Evolutionary conservation across 371 early-diverging fungal species (phyloP).

Genomic region (Rozella allomycis): DNA sequence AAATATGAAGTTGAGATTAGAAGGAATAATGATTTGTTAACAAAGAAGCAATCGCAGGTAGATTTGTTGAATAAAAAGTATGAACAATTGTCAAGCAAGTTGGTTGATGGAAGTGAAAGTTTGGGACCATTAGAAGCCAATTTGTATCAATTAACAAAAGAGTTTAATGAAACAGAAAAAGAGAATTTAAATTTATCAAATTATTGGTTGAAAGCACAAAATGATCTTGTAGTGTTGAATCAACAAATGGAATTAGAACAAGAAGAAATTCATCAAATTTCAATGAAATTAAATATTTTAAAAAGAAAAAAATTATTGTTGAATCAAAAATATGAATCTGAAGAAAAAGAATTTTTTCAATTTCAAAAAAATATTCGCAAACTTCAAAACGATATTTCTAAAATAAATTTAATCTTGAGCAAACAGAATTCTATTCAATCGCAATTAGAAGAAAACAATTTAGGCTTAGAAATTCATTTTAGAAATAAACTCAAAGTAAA

Average conservation of each 20-base stretch:
- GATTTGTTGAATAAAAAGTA: conserved; percentile 31
- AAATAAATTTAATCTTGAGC: conserved; percentile 25
- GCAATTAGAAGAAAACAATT: conserved; percentile 20
- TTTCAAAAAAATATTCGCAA: conserved; percentile 20
- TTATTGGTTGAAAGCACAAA: conserved; percentile 28
- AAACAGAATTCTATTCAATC: conserved; percentile 16
- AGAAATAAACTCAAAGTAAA: conserved; percentile 18
- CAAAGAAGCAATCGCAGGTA: conserved; percentile 25
- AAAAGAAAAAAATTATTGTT: conserved; percentile 23
- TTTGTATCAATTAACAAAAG: conserved; percentile 23
- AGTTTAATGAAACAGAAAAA: conserved; percentile 16
- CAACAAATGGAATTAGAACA: conserved; percentile 12
- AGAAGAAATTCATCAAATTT: conserved; percentile 18
- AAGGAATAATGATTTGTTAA: conserved; percentile 19
- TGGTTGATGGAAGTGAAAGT: conserved; percentile 19
- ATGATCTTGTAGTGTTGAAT: conserved; percentile 21
- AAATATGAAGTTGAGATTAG: conserved; percentile 32
- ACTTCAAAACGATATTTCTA: conserved; percentile 28
- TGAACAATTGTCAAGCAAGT: conserved; percentile 15
- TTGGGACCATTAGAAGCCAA: conserved; percentile 32
- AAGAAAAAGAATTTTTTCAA: conserved; percentile 19
- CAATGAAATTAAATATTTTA: conserved; percentile 21
- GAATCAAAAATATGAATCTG: conserved; percentile 20
- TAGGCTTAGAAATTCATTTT: conserved; percentile 27
- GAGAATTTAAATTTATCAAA: conserved; percentile 24